These are phyloP conservation scores for Mallotus repandus DNA, from an alignment of 441 rosid genomes.

Conservation along the genomic window DNA sequence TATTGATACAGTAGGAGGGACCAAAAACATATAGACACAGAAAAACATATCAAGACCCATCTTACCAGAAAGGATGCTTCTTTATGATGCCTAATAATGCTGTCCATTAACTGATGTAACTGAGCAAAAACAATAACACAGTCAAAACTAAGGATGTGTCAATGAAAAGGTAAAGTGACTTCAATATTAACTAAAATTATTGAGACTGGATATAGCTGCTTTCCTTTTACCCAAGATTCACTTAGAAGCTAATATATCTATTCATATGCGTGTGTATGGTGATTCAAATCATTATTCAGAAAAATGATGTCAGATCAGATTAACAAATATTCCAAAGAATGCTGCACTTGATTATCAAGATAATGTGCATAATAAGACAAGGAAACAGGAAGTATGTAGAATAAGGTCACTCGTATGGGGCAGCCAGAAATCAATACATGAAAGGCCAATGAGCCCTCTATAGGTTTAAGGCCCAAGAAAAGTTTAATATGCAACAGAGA, in stretches of 20 bases:
- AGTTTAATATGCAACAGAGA: neutral
- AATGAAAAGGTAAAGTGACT: neutral
- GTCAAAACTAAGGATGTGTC: conserved; percentile 4
- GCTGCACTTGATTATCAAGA: neutral
- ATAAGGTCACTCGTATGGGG: neutral
- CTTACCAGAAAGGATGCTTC: conserved; percentile 60
- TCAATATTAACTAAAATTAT: neutral
- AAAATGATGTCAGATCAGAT: neutral
- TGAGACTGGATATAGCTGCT: neutral
- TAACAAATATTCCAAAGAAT: neutral
- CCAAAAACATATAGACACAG: conserved; percentile 17
- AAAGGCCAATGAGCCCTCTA: neutral
- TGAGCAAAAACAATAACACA: conserved; percentile 35
- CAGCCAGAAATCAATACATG: conserved; percentile 4
- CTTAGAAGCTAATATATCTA: too few relatives aligned
- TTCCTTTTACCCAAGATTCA: neutral
- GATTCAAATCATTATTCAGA: conserved; percentile 4
- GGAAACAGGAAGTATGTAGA: neutral
- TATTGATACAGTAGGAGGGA: conserved; percentile 18
- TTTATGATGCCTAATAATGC: conserved; percentile 58
- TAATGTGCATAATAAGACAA: neutral
- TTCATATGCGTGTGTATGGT: neutral
- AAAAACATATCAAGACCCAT: conserved; percentile 7
- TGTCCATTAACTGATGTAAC: conserved; percentile 75
- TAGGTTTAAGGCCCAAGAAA: neutral